phyloP scores from a whole-genome alignment of 2,329 filamentous ascomycete species.

The Verticillium nubilum region DNA sequence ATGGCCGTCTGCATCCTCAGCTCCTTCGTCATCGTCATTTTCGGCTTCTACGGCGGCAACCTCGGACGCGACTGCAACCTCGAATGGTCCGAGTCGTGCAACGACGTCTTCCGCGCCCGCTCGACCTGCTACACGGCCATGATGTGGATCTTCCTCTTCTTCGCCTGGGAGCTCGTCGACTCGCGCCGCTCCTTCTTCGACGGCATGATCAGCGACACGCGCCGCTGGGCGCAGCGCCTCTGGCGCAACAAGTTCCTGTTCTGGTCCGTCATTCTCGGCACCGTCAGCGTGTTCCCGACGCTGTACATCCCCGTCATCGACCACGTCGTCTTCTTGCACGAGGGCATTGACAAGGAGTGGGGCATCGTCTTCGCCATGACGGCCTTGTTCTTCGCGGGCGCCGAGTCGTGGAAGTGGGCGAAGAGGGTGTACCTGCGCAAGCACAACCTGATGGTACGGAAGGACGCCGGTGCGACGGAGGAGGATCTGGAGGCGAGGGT shows the following conservation, averaged over 20 bases:
- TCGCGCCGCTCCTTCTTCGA: conserved; percentile 62
- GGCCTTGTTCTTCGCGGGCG: conserved; percentile 56
- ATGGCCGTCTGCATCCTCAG: conserved; percentile 54
- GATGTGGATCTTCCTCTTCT: conserved; percentile 63
- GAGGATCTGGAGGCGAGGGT: conserved; percentile 1
- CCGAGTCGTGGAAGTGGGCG: conserved; percentile 62
- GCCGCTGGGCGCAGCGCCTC: conserved; percentile 50
- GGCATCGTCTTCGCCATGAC: conserved; percentile 49
- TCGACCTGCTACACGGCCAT: conserved; percentile 62
- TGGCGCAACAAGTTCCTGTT: conserved; percentile 51
- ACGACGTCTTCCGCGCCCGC: conserved; percentile 57
- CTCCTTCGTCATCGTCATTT: conserved; percentile 54
- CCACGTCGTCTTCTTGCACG: conserved; percentile 59
- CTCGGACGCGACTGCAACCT: conserved; percentile 56
- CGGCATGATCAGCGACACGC: conserved; percentile 34
- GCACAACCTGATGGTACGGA: conserved; percentile 3
- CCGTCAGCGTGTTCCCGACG: conserved; percentile 51
- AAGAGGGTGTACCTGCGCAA: conserved; percentile 52
- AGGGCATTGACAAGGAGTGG: conserved; percentile 65
- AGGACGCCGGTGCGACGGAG: conserved; percentile 1
- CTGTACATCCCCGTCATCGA: conserved; percentile 67
- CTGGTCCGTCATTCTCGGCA: conserved; percentile 44
- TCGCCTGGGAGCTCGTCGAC: conserved; percentile 65
- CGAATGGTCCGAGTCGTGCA: conserved; percentile 42
- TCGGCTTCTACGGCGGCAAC: conserved; percentile 46